A percentile compares a stretch with the other conserved stretches of the same genome.
Evolutionary conservation across 345 rosid species (phyloP).

Genomic region (Schrenkiella parvula): DNA sequence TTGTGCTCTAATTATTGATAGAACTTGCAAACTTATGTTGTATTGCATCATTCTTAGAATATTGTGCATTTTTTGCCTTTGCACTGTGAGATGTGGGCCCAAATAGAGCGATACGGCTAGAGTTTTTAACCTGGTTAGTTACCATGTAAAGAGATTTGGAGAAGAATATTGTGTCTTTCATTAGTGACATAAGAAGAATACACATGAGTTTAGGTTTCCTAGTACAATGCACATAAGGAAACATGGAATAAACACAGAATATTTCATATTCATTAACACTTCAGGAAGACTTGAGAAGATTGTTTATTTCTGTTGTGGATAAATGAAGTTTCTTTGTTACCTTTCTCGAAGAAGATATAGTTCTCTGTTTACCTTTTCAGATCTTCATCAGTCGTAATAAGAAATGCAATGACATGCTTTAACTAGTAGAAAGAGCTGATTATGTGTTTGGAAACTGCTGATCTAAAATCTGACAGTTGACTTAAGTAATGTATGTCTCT

Average conservation of each 20-base stretch:
- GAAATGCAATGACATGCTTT: background rate
- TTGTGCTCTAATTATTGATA: background rate
- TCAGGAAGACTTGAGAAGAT: background rate
- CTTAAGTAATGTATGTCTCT: background rate
- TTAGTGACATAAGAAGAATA: background rate
- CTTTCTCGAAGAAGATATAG: background rate
- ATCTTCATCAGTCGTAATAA: background rate
- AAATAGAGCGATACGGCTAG: background rate
- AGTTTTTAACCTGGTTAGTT: background rate
- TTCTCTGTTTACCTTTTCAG: background rate
- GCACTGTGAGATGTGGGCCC: background rate
- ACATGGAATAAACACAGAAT: background rate
- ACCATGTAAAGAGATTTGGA: slow-evolving; percentile 7
- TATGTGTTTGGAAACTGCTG: background rate
- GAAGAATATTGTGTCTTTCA: background rate
- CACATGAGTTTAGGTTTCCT: background rate
- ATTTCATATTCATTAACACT: background rate
- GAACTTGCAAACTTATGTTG: background rate
- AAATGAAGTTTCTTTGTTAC: background rate
- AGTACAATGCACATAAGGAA: background rate
- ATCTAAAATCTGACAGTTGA: background rate
- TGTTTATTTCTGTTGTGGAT: background rate
- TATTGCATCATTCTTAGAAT: background rate
- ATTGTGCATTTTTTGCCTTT: background rate
- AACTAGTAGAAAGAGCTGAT: background rate